A percentile compares a stretch with the other conserved stretches of the same genome.
Evolutionary conservation across 257 asterid genomes (phyloP).

Genomic region (Solanum gracilifrons): DNA sequence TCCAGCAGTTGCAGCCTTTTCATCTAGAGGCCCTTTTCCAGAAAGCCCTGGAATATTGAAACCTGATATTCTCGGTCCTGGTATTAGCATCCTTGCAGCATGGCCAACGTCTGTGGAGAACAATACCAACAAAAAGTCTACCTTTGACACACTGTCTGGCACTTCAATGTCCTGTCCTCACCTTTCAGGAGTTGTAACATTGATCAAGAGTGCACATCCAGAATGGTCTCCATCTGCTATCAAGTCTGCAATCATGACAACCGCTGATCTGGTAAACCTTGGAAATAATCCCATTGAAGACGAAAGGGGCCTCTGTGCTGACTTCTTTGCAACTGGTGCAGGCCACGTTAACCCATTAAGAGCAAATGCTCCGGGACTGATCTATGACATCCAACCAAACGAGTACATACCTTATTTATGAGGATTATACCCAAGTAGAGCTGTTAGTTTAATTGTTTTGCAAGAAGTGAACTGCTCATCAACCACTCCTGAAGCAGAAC

Average conservation of each 20-base stretch:
- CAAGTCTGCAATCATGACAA: slow-evolving; percentile 29
- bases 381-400: slow-evolving; percentile 10
- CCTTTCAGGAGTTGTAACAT: slow-evolving; percentile 19
- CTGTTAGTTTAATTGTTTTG: neutral
- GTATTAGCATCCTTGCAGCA: slow-evolving; percentile 21
- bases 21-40: slow-evolving; percentile 25
- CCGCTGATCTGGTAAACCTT: slow-evolving; percentile 3
- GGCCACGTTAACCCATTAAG: slow-evolving; percentile 22
- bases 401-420: slow-evolving; percentile 27
- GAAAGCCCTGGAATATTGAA: slow-evolving; percentile 20
- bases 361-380: slow-evolving; percentile 25
- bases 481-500: slow-evolving; percentile 10
- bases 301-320: neutral
- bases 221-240: slow-evolving; percentile 29
- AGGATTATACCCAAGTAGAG: neutral
- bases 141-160: slow-evolving; percentile 15
- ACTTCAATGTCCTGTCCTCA: slow-evolving; percentile 38
- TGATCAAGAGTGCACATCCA: slow-evolving; percentile 19
- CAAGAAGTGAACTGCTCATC: slow-evolving; percentile 3
- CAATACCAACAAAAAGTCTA: neutral
- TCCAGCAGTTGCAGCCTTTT: slow-evolving; percentile 13
- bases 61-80: slow-evolving; percentile 28
- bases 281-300: slow-evolving; percentile 1
- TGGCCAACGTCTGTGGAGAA: slow-evolving; percentile 7
- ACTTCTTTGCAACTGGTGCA: slow-evolving; percentile 18